These are phyloP conservation scores for Tolypocladium capitatum DNA, from an alignment of 2,329 filamentous ascomycete genomes.

Conservation along the genomic window DNA sequence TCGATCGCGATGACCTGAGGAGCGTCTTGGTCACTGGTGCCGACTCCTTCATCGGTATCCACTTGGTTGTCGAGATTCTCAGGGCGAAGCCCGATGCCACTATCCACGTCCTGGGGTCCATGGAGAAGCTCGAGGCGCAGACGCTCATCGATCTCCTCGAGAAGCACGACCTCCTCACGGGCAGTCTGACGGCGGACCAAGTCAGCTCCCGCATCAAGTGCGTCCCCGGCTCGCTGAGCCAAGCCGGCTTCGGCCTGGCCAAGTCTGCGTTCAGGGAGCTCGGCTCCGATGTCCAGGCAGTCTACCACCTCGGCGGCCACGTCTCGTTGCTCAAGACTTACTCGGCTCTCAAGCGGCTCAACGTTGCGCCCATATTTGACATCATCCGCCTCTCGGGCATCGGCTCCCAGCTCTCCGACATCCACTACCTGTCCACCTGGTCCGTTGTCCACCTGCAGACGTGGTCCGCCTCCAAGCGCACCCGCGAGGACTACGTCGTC, in stretches of 20 bases:
- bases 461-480: too few species aligned
- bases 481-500: too few species aligned
- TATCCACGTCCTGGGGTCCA: too few species aligned
- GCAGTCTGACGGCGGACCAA: slow-evolving; percentile 3
- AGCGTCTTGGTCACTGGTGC: too few species aligned
- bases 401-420: slow-evolving; percentile 8
- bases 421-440: slow-evolving; percentile 13
- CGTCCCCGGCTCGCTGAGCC: slow-evolving; percentile 8
- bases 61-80: too few species aligned
- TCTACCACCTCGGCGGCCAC: slow-evolving; percentile 14
- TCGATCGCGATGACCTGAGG: too few species aligned
- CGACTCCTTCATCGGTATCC: too few species aligned
- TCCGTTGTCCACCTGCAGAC: too few species aligned
- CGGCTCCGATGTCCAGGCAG: slow-evolving; percentile 9
- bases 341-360: slow-evolving; percentile 8
- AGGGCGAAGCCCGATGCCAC: too few species aligned
- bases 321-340: slow-evolving; percentile 14
- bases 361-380: slow-evolving; percentile 11
- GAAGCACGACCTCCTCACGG: slow-evolving; percentile 9
- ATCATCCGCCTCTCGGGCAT: slow-evolving; percentile 12
- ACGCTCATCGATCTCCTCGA: slow-evolving; percentile 6
- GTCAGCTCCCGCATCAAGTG: slow-evolving; percentile 5
- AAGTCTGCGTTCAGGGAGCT: slow-evolving; percentile 10
- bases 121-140: slow-evolving; percentile 5
- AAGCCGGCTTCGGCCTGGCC: slow-evolving; percentile 11